Conservation (phyloP, 306 rosid genomes). For the Fagus sylvatica region DNA sequence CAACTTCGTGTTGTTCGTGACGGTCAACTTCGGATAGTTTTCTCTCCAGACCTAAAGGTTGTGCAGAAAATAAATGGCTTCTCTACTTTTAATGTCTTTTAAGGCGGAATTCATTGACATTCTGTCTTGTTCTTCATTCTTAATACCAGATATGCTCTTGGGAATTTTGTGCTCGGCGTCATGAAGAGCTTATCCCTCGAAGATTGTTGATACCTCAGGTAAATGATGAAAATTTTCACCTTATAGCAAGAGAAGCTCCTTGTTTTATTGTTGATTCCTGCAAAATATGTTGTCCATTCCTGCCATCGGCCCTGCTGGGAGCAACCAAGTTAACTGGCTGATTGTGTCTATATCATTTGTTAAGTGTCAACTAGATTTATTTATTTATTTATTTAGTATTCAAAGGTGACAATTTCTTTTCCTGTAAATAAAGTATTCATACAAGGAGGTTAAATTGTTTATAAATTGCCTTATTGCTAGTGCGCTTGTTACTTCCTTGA, state of each 20-base stretch:
- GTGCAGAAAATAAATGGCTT: slow-evolving; percentile 6
- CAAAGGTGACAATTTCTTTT: background rate
- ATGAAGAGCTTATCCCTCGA: slow-evolving; percentile 96
- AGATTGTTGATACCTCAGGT: slow-evolving; percentile 97
- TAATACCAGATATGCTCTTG: slow-evolving; percentile 85
- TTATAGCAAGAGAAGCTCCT: slow-evolving; percentile 13
- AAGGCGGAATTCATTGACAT: slow-evolving; percentile 15
- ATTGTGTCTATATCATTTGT: slow-evolving; percentile 1
- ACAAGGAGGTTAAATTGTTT: background rate
- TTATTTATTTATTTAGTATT: background rate
- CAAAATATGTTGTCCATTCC: background rate
- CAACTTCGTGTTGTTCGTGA: slow-evolving; percentile 99
- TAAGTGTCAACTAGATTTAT: background rate
- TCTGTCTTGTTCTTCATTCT: slow-evolving; percentile 19
- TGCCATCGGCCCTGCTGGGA: too few species aligned
- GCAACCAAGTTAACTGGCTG: slow-evolving; percentile 7
- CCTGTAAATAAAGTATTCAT: background rate
- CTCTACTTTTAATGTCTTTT: background rate
- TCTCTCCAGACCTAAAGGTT: slow-evolving; percentile 92
- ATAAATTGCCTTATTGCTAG: background rate
- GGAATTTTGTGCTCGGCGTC: slow-evolving; percentile 99
- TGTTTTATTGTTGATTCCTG: slow-evolving; percentile 9
- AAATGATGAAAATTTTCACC: slow-evolving; percentile 25
- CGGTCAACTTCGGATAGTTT: slow-evolving; percentile 94
- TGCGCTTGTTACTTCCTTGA: background rate